Conservation (phyloP, 345 rosid genomes). For the Melastoma malabathricum region DNA sequence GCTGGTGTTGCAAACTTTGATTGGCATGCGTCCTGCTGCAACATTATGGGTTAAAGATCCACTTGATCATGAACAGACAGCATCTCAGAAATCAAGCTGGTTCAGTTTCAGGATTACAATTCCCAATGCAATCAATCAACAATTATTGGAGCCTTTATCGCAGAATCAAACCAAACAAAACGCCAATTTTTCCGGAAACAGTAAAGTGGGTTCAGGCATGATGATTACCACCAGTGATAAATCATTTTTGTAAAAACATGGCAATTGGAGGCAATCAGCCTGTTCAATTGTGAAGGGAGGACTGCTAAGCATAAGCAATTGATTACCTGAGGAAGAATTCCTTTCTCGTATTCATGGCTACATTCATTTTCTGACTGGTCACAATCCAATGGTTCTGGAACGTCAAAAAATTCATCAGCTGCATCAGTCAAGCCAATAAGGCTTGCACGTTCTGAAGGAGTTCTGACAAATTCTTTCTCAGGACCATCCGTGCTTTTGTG, state of each 20-base stretch:
- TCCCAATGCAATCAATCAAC: too few relatives aligned
- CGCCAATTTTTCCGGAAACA: too few relatives aligned
- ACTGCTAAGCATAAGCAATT: too few relatives aligned
- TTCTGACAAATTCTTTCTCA: slow-evolving; percentile 43
- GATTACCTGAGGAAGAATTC: slow-evolving; percentile 46
- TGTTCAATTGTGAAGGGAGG: background rate
- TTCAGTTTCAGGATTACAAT: too few relatives aligned
- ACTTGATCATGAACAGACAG: too few relatives aligned
- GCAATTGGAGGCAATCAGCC: background rate
- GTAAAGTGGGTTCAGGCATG: too few relatives aligned
- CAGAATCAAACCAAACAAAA: too few relatives aligned
- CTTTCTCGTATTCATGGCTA: slow-evolving; percentile 52
- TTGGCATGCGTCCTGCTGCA: slow-evolving; percentile 51
- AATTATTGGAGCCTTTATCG: too few relatives aligned
- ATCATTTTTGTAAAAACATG: too few relatives aligned
- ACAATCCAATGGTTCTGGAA: slow-evolving; percentile 63
- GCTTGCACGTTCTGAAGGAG: slow-evolving; percentile 64
- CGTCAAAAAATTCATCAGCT: slow-evolving; percentile 85
- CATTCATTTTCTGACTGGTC: slow-evolving; percentile 47
- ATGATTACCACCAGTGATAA: too few relatives aligned
- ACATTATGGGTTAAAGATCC: too few relatives aligned
- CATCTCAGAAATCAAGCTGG: too few relatives aligned
- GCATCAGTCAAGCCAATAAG: slow-evolving; percentile 66
- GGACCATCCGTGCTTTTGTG: slow-evolving; percentile 23
- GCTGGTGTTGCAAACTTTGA: slow-evolving; percentile 62